phyloP scores from a whole-genome alignment of 2,329 filamentous ascomycete genomes.

The Pseudogymnoascus sp. region DNA sequence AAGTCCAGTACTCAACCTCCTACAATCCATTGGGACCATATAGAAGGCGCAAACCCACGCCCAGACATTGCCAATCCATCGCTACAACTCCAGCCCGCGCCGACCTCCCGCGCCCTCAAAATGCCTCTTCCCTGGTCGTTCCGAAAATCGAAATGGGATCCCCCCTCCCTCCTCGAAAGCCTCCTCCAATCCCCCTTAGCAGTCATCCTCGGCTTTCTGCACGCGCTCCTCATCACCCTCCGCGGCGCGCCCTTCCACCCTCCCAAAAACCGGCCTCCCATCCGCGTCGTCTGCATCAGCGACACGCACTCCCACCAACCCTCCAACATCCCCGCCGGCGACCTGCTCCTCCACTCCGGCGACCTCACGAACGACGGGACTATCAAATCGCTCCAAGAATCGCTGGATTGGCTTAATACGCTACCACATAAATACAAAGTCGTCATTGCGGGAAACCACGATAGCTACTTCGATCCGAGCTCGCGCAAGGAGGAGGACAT shows the following conservation, averaged over 20 bases:
- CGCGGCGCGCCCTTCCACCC: slow-evolving; percentile 57
- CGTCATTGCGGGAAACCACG: slow-evolving; percentile 80
- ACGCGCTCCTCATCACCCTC: slow-evolving; percentile 56
- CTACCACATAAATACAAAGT: slow-evolving; percentile 74
- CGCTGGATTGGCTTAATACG: slow-evolving; percentile 70
- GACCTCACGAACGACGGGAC: slow-evolving; percentile 72
- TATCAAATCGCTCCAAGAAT: slow-evolving; percentile 64
- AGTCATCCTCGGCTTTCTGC: slow-evolving; percentile 51
- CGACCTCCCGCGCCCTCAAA: slow-evolving; percentile 3
- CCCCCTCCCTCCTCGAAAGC: slow-evolving; percentile 46
- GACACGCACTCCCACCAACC: slow-evolving; percentile 70
- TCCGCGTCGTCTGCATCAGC: slow-evolving; percentile 79
- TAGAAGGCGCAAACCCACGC: neutral
- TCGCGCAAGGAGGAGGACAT: slow-evolving; percentile 46
- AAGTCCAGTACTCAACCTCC: neutral
- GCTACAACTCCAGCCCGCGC: neutral
- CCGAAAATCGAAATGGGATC: slow-evolving; percentile 22
- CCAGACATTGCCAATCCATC: neutral
- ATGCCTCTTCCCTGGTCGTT: slow-evolving; percentile 24
- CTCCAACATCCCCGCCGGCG: slow-evolving; percentile 59
- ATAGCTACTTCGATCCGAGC: slow-evolving; percentile 66
- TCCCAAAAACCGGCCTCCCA: slow-evolving; percentile 42
- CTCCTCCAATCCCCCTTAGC: slow-evolving; percentile 61
- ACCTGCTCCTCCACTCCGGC: slow-evolving; percentile 83
- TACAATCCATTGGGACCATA: neutral